Evolutionary conservation across 2,329 filamentous ascomycete species (phyloP), one percentile per base, ranked within the genome.

Genomic region (Aspergillus neotritici): DNA sequence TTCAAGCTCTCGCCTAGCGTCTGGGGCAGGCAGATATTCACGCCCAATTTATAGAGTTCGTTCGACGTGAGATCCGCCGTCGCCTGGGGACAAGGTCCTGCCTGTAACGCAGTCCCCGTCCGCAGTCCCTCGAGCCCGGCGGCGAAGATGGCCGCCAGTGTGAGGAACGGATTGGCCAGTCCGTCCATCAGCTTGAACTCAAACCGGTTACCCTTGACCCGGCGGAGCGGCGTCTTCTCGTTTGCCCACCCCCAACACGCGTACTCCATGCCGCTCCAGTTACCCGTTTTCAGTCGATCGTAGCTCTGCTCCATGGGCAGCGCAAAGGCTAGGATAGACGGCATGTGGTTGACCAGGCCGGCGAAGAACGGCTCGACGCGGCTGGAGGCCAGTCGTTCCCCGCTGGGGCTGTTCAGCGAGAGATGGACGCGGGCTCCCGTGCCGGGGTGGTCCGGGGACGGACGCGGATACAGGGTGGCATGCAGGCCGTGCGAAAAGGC

Each of bases 171-270:
- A 37, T 61, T 62, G 8, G 58, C 52, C 35, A 59, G 36, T 5
- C 58, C 59, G 41, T 58, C 55, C 41, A 57, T 43, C 4, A 56
- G 39, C 39, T 59, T 62, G 8, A 60, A 21, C 37, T 60, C 58
- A 34, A 58, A 60, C 6, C 53, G 46, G 11, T 56, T 53, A 0
- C 33, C 7, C n/a, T 33, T 33, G 12, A 60, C 50, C 10, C 51
- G 50, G 3, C 57, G 55, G 8, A 62, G 41, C 5, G 55, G 43
- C 2, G 49, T 50, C 35, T 58, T 57, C 14, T 55, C 56, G 34
- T 60, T 61, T 37, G 53, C 48, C 48, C 51, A 57, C 4, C 54
- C 51, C 54, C 58, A 61, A 4, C 46, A 45, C 1, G 54, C 52
- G 35, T 52, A 61, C 12, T 60, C 56, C 6, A 51, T 51, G 13